phyloP scores from a whole-genome alignment of 805 yeast genomes.

The Yamadazyma kitorensis region DNA sequence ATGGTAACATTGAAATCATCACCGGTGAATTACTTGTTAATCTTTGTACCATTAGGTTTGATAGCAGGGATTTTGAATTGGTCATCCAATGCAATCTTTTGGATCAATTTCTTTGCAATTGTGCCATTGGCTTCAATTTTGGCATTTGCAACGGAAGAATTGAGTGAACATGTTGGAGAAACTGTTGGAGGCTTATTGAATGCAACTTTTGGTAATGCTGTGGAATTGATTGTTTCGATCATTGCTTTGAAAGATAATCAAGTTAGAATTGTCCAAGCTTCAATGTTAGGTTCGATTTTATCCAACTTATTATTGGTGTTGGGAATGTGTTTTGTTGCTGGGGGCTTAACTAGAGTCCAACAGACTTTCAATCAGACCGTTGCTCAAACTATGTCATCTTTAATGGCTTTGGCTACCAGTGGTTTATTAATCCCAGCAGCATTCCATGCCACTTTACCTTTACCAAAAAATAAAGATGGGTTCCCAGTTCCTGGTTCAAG shows the following conservation, averaged over 20 bases:
- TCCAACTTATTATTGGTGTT: constrained; percentile 85
- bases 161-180: constrained; percentile 84
- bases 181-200: constrained; percentile 91
- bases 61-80: constrained; percentile 61
- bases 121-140: constrained; percentile 88
- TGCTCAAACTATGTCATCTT: constrained; percentile 95
- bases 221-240: constrained; percentile 89
- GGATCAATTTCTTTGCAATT: constrained; percentile 82
- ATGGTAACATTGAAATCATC: constrained; percentile 47
- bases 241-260: constrained; percentile 86
- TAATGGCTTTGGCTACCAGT: constrained; percentile 86
- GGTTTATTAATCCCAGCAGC: constrained; percentile 95
- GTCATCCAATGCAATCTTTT: constrained; percentile 56
- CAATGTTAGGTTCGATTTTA: constrained; percentile 92
- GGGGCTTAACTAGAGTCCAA: constrained; percentile 83
- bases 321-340: constrained; percentile 94
- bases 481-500: constrained; percentile 39
- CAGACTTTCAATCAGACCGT: constrained; percentile 93
- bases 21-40: constrained; percentile 70
- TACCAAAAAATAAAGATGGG: constrained; percentile 32
- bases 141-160: constrained; percentile 91
- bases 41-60: constrained; percentile 89
- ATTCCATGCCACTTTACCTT: constrained; percentile 76
- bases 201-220: constrained; percentile 98
- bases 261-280: constrained; percentile 92